Base-by-base conservation (phyloP, 495 filamentous ascomycete species). In the Penicillium tannophilum region DNA sequence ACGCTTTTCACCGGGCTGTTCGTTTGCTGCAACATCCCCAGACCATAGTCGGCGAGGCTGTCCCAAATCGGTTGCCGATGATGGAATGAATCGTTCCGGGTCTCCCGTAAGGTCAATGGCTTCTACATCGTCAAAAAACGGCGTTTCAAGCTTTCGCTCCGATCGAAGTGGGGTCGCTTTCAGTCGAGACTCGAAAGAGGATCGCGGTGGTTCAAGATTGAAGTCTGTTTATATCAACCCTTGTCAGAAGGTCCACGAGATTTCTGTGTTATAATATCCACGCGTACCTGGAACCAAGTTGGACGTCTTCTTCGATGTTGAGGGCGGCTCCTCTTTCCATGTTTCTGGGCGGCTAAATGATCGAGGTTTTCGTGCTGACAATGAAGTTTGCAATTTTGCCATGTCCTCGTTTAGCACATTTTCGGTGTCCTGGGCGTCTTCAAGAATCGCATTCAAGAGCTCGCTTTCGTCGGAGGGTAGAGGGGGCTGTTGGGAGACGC, bases 31-130 rank as follows among this genome's bases (percentile, higher is more conserved):
- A 47, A 74, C 76, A 30, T 85, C 84, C 62, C 88, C 86, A 16
- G 72, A 74, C 88, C 87, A 90, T 59, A 89, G 35, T 35, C 67
- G 69, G 39, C 71, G 75, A 33, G 84, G 72, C 16, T 85, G 82
- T 10, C 80, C 77, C 67, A 88, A 81, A 5, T 47, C 54, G 6
- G 76, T 76, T 48, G 70, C 73, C 19, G 77, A 76, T 17, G 76
- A 76, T 17, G 74, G 47, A 39, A 71, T 59, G 20, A 70, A 63
- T 55, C 59, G 64, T 73, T 84, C 75, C 10, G 64, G 43, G 41
- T 84, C 86, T 14, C 80, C 84, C 1, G 90, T 94, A 41, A 95
- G 70, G 64, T 94, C 91, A 55, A 94, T 81, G 0, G 86, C 75
- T 49, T 89, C 87, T 33, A 88, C 76, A 56, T 69, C 70, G 42